Evolutionary conservation across 108 stramenopile genomes (phyloP).

Genomic region (Fragilaria radians): DNA sequence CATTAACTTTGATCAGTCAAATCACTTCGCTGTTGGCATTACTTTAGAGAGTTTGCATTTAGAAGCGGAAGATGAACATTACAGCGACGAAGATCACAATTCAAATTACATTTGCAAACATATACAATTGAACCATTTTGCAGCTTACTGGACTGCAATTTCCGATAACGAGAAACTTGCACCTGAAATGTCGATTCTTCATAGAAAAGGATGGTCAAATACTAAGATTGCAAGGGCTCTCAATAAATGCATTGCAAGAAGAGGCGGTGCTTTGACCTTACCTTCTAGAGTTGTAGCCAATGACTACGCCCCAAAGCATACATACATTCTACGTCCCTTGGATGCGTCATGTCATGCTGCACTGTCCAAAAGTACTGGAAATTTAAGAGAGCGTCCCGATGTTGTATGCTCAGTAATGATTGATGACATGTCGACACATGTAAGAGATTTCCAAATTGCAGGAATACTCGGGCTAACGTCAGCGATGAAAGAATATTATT

Average conservation of each 20-base stretch:
- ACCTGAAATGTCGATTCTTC: constrained; percentile 31
- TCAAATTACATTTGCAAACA: constrained; percentile 34
- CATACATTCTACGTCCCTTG: constrained; percentile 41
- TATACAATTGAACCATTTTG: constrained; percentile 54
- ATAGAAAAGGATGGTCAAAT: constrained; percentile 2
- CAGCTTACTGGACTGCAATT: constrained; percentile 50
- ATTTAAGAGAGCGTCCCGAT: constrained; percentile 19
- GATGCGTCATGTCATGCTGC: constrained; percentile 29
- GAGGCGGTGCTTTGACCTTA: constrained; percentile 22
- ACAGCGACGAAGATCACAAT: not conserved
- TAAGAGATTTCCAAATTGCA: constrained; percentile 42
- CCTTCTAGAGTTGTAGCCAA: constrained; percentile 1
- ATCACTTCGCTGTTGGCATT: constrained; percentile 50
- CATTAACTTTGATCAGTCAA: constrained; percentile 30
- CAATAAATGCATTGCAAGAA: constrained; percentile 34
- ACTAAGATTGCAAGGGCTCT: constrained; percentile 21
- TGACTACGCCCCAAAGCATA: constrained; percentile 28
- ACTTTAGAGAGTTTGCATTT: constrained; percentile 65
- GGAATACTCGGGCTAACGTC: constrained; percentile 26
- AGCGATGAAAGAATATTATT: constrained; percentile 39
- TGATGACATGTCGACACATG: constrained; percentile 19
- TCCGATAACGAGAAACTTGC: constrained; percentile 25
- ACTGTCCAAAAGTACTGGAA: constrained; percentile 26
- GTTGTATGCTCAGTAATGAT: constrained; percentile 16
- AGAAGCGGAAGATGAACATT: constrained; percentile 34